phyloP scores from a whole-genome alignment of 495 filamentous ascomycete species.

The Paragyromitra xinjiangensis region DNA sequence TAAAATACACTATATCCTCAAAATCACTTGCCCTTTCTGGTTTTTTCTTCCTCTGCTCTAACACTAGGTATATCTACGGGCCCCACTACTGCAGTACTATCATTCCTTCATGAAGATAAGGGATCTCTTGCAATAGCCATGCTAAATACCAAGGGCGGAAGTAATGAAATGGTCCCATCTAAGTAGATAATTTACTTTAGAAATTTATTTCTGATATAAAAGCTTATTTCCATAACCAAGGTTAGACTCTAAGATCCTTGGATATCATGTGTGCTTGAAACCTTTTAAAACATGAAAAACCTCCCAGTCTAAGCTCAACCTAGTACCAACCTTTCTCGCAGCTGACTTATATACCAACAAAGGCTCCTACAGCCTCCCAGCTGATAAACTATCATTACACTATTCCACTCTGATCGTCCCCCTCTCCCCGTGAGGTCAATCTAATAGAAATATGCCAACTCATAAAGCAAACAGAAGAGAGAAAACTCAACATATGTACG shows the following conservation, averaged over 20 bases:
- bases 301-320: constrained; percentile 18
- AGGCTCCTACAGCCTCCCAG: not conserved
- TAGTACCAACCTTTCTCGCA: not conserved
- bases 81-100: no score
- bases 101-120: no score
- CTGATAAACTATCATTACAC: constrained; percentile 25
- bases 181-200: not conserved
- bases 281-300: constrained; percentile 5
- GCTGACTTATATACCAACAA: constrained; percentile 7
- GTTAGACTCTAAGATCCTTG: not conserved
- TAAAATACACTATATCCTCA: no score
- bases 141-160: not conserved
- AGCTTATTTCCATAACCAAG: constrained; percentile 13
- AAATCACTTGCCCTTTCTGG: no score
- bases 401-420: not conserved
- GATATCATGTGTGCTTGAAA: not conserved
- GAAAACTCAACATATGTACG: constrained; percentile 24
- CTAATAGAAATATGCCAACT: constrained; percentile 34
- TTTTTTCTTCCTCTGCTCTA: no score
- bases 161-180: no score
- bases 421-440: not conserved
- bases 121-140: no score
- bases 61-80: no score
- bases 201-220: not conserved
- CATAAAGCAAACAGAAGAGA: constrained; percentile 17